Evolutionary conservation across 441 rosid genomes (phyloP), one percentile per base, ranked within the genome.

Genomic region (Euphorbia celastroides): DNA sequence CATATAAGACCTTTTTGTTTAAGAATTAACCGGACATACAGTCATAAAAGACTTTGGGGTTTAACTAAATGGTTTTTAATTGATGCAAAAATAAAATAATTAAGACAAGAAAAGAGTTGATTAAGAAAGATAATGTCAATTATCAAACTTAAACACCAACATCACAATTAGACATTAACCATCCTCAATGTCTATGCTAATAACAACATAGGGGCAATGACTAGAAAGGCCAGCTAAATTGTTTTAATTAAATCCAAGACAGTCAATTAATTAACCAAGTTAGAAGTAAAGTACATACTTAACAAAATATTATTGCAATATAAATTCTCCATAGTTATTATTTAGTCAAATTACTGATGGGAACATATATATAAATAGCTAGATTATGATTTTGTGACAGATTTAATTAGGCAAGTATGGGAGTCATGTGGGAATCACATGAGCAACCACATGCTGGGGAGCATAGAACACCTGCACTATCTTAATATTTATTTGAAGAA

Each of bases 401-500:
- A 12, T 61, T 63, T 20, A 72, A 74, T 64, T 70, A 59, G 55
- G 44, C 38, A 50, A 65, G 80, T 75, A 80, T 80, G 84, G 84
- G 78, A 44, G 62, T 65, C 86, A 78, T 74, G 78, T 84, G 86
- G 86, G 77, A 62, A 73, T 80, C 88, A 74, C 81, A 80, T 74
- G 86, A 79, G 71, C 23, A 46, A 48, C 67, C 83, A 84, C 86
- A 78, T 80, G 80, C 32, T 6, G 42, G 80, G 80, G 83, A 82
- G 77, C 86, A 77, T 80, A 82, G 79, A 84, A 78, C 84, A 84
- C 80, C 84, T 80, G 82, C 84, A 32, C 50, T 50, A 69, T 23
- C 56, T 51, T 25, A 44, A 11, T 7, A 9, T 9, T 38, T 7
- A 1, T 44, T 44, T 10, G 14, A 25, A 23, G 17, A 54, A 23